Evolutionary conservation across 2,329 filamentous ascomycete species (phyloP), one percentile per base, ranked within the genome.

Genomic region (Pseudopithomyces chartarum): DNA sequence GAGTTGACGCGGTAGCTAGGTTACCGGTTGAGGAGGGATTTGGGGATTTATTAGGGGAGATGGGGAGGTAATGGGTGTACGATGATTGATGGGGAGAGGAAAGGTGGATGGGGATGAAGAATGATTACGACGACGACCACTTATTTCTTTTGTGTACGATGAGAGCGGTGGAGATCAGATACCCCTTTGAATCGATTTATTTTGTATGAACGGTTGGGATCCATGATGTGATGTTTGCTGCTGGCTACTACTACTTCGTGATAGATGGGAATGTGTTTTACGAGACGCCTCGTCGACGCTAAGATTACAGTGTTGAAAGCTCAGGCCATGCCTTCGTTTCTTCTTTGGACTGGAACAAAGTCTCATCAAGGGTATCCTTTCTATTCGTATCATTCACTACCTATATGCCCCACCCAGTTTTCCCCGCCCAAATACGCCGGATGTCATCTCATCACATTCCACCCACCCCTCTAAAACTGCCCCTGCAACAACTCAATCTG

Each of bases 401-500:
- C 22, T 34, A 33, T 34, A 1, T 45, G 13, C 15, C 45, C 33
- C 8, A 17, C 34, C 46, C 8, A 39, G 20, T 32, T 48, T 43
- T 39, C 13, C 20, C 20, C 10, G 11, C 6, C 33, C 20, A 10
- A 8, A 15, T 23, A 12, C 29, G 6, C 2, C n/a, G 20, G 5
- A 13, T n/a, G n/a, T n/a, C n/a, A n/a, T n/a, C n/a, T n/a, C n/a
- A n/a, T n/a, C 26, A 4, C 26, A 29, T 29, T 29, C 26, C 26
- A 29, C 26, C 26, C 26, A 29, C 4, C 4, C 26, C 39, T 40
- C 34, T 71, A 70, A 36, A 81, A 67, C 10, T 71, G 71, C 70
- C 76, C 68, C 68, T 81, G 81, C 62, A 82, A 67, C 22, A 79
- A 82, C 67, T 83, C 77, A 62, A 90, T 83, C 78, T 90, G 87